Percentiles rank a stretch among this genome's conserved stretches.
Evolutionary conservation across 805 yeast species (phyloP).

Genomic region (Crinitomyces ghanaensis): DNA sequence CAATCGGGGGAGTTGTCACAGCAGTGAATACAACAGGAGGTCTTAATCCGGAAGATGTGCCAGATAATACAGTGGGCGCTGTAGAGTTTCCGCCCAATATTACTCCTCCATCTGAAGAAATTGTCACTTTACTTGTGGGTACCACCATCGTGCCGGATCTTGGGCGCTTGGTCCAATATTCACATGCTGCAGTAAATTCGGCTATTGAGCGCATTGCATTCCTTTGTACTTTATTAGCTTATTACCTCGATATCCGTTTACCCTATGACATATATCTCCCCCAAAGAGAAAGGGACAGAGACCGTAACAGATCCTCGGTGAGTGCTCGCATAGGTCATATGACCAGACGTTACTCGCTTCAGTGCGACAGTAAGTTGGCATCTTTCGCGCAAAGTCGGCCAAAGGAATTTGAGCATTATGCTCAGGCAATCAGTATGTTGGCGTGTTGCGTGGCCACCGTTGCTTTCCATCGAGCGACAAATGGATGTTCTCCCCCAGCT

Average conservation of each 20-base stretch:
- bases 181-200: conserved; percentile 20
- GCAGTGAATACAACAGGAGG: not conserved
- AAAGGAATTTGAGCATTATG: conserved; percentile 21
- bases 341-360: conserved; percentile 4
- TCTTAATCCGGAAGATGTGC: not conserved
- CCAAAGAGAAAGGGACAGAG: conserved; percentile 5
- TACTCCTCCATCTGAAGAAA: conserved; percentile 6
- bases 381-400: conserved; percentile 21
- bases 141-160: conserved; percentile 24
- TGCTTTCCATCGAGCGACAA: conserved; percentile 18
- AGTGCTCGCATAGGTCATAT: conserved; percentile 16
- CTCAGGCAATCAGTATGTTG: conserved; percentile 25
- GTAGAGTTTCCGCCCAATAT: not conserved
- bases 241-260: conserved; percentile 23
- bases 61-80: conserved; percentile 1
- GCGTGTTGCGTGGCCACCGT: conserved; percentile 20
- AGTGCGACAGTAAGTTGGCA: conserved; percentile 16
- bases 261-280: conserved; percentile 24
- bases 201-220: conserved; percentile 25
- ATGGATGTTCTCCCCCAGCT: no score
- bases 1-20: not conserved
- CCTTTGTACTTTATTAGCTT: conserved; percentile 21
- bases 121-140: conserved; percentile 23
- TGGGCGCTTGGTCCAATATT: conserved; percentile 20
- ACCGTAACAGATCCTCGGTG: conserved; percentile 10